These are phyloP conservation scores for Polytrichum formosum DNA, from an alignment of 225 moss, liverwort and hornwort genomes.

Conservation along the genomic window DNA sequence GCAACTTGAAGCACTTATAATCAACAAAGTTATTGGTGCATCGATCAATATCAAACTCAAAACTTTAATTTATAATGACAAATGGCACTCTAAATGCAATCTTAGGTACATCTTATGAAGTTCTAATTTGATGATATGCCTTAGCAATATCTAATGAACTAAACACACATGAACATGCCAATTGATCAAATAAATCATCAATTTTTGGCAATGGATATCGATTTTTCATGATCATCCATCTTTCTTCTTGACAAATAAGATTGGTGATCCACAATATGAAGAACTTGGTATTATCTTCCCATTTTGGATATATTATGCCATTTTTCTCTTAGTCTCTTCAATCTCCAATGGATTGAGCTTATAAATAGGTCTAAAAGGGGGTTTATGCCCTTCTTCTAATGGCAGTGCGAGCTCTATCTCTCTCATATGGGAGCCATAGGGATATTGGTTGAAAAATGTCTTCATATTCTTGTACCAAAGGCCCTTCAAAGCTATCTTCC, in stretches of 20 bases:
- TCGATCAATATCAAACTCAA: not conserved
- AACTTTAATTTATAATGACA: not conserved
- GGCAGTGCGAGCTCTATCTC: not conserved
- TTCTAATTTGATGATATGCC: not conserved
- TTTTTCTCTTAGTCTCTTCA: not conserved
- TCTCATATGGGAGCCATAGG: not conserved
- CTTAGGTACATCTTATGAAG: not conserved
- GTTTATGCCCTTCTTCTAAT: not conserved
- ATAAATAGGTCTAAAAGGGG: not conserved
- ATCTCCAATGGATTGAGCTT: not conserved
- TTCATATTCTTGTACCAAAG: not conserved
- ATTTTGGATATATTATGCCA: not conserved
- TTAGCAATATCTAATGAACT: not conserved
- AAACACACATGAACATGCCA: not conserved
- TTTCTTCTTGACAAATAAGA: not conserved
- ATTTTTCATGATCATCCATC: not conserved
- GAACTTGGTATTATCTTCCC: not conserved
- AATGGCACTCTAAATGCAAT: not conserved
- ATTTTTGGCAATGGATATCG: not conserved
- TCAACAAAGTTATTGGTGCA: too few relatives aligned
- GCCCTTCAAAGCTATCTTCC: not conserved
- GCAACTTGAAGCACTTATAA: too few relatives aligned
- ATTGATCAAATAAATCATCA: not conserved
- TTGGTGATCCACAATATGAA: not conserved
- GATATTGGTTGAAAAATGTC: not conserved